Evolutionary conservation across 2,329 filamentous ascomycete species (phyloP).

Genomic region (Cadophora sp.): DNA sequence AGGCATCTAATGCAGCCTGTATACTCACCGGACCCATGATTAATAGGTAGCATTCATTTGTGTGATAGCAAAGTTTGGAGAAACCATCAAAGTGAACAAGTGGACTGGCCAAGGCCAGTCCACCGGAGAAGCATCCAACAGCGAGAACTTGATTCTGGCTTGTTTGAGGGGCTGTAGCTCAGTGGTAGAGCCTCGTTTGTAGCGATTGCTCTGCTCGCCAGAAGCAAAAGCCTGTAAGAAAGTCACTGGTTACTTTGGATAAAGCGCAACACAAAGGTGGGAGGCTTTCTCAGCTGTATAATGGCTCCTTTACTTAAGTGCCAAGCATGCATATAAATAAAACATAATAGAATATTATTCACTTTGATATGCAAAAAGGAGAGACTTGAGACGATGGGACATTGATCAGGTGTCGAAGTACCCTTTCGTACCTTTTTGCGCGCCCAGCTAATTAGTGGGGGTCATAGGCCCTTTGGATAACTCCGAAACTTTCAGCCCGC

Average conservation of each 20-base stretch:
- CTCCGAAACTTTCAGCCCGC: not conserved
- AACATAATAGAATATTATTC: not conserved
- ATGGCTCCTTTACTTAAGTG: not conserved
- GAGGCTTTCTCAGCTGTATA: not conserved
- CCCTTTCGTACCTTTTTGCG: no score
- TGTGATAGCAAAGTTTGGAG: no score
- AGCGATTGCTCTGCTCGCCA: not conserved
- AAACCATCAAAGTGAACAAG: no score
- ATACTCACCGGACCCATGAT: not conserved
- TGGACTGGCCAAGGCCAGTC: not conserved
- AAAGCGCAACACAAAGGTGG: not conserved
- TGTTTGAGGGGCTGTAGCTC: slow-evolving; percentile 15
- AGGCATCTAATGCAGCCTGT: not conserved
- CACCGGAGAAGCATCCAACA: not conserved
- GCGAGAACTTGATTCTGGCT: not conserved
- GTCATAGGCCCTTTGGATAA: not conserved
- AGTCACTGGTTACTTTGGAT: not conserved
- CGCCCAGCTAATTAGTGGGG: no score
- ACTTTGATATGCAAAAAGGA: not conserved
- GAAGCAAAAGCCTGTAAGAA: not conserved
- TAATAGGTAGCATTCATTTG: no score
- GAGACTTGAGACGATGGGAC: no score
- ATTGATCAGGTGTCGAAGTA: no score
- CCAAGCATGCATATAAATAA: not conserved
- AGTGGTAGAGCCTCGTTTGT: slow-evolving; percentile 21